Conservation (phyloP, 805 yeast species). For the Myxozyma monticola region DNA sequence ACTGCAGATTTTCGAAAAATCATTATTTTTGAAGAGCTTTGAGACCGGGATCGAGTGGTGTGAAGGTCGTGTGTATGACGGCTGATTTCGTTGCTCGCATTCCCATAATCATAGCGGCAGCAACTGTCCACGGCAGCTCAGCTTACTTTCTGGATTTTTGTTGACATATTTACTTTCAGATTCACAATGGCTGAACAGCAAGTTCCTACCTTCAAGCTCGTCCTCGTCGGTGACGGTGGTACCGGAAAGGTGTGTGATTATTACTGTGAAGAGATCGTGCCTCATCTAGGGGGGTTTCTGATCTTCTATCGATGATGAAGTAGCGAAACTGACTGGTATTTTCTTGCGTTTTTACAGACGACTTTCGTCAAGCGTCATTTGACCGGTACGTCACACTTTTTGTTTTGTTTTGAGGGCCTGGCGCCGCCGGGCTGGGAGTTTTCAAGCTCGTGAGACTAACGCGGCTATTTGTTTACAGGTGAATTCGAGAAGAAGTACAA, state of each 20-base stretch:
- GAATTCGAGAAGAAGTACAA: constrained; percentile 98
- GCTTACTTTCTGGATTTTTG: too few relatives aligned
- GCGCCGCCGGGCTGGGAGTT: neutral
- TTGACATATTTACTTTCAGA: too few relatives aligned
- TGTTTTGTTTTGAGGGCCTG: constrained; percentile 1
- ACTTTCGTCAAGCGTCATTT: constrained; percentile 99
- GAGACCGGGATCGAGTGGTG: too few relatives aligned
- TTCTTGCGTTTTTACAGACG: constrained; percentile 63
- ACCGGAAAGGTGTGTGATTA: constrained; percentile 78
- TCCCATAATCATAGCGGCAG: too few relatives aligned
- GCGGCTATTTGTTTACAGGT: constrained; percentile 47
- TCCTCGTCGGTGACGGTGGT: constrained; percentile 99
- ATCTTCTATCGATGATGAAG: too few relatives aligned
- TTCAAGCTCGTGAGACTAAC: too few relatives aligned
- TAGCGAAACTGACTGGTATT: neutral
- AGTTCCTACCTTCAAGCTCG: constrained; percentile 97
- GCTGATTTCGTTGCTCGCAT: too few relatives aligned
- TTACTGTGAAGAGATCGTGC: neutral
- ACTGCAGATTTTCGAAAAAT: too few relatives aligned
- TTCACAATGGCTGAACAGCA: constrained; percentile 36
- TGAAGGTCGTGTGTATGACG: too few relatives aligned
- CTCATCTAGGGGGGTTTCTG: too few relatives aligned
- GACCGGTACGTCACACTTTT: constrained; percentile 47
- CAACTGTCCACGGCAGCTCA: too few relatives aligned
- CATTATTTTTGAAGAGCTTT: too few relatives aligned